Conservation (phyloP, 1,284 basidiomycete species). For the Athelia sp. region DNA sequence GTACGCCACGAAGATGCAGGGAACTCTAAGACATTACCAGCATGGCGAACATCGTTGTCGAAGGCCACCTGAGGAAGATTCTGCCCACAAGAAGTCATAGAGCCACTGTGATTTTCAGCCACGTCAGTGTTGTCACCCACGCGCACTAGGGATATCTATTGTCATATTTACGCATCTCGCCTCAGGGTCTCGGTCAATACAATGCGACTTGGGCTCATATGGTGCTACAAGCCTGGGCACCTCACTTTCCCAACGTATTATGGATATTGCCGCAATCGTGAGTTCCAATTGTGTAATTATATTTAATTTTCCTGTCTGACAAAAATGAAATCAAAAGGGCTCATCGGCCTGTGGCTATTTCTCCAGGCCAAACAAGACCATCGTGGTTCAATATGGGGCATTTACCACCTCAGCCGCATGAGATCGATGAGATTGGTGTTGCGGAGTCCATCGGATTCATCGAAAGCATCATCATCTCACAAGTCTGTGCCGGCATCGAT, state of each 20-base stretch:
- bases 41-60: too few species aligned
- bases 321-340: slow-evolving; percentile 13
- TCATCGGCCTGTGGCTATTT: slow-evolving; percentile 25
- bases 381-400: slow-evolving; percentile 41
- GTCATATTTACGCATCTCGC: neutral
- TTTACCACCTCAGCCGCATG: slow-evolving; percentile 31
- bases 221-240: slow-evolving; percentile 26
- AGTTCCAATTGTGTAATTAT: slow-evolving; percentile 13
- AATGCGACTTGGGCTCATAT: slow-evolving; percentile 28
- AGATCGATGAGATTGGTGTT: slow-evolving; percentile 33
- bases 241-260: slow-evolving; percentile 31
- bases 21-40: too few species aligned
- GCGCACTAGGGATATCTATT: too few species aligned
- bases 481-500: slow-evolving; percentile 32
- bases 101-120: slow-evolving; percentile 31
- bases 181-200: slow-evolving; percentile 36
- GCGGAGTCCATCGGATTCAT: slow-evolving; percentile 31
- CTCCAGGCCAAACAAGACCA: slow-evolving; percentile 26
- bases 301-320: slow-evolving; percentile 2
- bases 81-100: slow-evolving; percentile 11
- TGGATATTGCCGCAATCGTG: slow-evolving; percentile 43
- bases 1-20: too few species aligned
- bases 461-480: slow-evolving; percentile 32
- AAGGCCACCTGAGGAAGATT: too few species aligned
- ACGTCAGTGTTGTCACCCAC: slow-evolving; percentile 24